phyloP scores from a whole-genome alignment of 1,284 basidiomycete species.

The Rugosomyces carneus region DNA sequence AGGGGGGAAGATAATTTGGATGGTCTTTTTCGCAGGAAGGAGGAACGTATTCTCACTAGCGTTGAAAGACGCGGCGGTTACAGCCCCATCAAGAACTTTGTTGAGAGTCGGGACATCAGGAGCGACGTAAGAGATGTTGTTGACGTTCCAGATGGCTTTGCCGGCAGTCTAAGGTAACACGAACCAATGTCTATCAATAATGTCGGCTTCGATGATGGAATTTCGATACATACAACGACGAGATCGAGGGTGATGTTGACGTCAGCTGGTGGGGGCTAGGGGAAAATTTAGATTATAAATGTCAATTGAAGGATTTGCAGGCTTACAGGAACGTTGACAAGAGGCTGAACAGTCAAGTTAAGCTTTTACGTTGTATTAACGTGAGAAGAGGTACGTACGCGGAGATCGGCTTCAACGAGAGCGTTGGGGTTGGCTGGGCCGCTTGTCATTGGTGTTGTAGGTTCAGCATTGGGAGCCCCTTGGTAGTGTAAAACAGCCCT shows the following conservation, averaged over 20 bases:
- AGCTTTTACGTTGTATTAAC: neutral
- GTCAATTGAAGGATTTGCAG: too few relatives aligned
- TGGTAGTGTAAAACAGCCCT: constrained; percentile 28
- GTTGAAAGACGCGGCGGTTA: constrained; percentile 15
- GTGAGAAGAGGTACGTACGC: constrained; percentile 5
- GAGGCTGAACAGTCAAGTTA: constrained; percentile 5
- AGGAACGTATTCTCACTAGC: constrained; percentile 22
- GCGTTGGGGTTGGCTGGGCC: constrained; percentile 23
- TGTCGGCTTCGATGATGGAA: neutral
- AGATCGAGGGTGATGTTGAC: constrained; percentile 20
- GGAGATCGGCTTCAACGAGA: constrained; percentile 19
- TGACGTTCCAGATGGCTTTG: constrained; percentile 22
- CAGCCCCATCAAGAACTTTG: constrained; percentile 18
- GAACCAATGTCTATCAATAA: neutral
- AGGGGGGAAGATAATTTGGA: constrained; percentile 21
- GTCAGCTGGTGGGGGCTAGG: constrained; percentile 16
- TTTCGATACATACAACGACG: constrained; percentile 13
- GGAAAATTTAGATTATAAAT: neutral
- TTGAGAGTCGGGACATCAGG: constrained; percentile 20
- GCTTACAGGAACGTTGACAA: constrained; percentile 7
- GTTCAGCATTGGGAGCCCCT: constrained; percentile 28
- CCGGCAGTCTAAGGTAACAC: constrained; percentile 8
- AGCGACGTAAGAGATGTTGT: constrained; percentile 19
- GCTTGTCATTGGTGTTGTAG: constrained; percentile 20
- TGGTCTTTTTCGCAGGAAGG: constrained; percentile 18